Conservation (phyloP, 1,284 basidiomycete genomes). For the Acaromyces ingoldii region DNA sequence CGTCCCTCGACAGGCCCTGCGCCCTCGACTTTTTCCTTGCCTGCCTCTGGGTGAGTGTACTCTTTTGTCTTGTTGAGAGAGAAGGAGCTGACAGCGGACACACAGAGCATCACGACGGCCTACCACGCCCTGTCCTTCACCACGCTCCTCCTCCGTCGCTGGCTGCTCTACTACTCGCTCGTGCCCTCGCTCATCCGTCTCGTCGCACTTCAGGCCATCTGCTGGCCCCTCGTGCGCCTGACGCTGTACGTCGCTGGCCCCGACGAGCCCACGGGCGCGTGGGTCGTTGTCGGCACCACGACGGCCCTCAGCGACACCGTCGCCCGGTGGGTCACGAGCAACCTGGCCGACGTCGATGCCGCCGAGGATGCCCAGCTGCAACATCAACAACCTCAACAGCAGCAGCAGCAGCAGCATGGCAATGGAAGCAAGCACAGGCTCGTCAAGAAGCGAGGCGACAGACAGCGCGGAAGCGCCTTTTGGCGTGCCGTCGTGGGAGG, state of each 20-base stretch:
- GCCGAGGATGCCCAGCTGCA: no score
- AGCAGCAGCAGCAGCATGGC: no score
- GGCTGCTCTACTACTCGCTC: conserved; percentile 74
- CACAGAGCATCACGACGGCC: conserved; percentile 62
- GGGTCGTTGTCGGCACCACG: conserved; percentile 75
- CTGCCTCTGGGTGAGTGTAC: conserved; percentile 22
- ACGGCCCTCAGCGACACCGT: conserved; percentile 55
- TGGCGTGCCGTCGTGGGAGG: conserved; percentile 41
- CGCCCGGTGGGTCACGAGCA: conserved; percentile 49
- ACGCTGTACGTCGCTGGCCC: conserved; percentile 66
- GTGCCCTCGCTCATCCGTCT: conserved; percentile 74
- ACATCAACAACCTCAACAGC: no score
- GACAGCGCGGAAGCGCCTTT: conserved; percentile 25
- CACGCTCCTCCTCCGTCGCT: conserved; percentile 71
- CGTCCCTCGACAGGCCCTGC: conserved; percentile 14
- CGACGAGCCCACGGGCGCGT: conserved; percentile 65
- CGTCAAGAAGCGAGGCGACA: no score
- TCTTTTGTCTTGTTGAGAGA: not conserved
- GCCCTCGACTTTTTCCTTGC: conserved; percentile 34
- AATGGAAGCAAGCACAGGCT: conserved; percentile 18
- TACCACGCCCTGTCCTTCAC: conserved; percentile 73
- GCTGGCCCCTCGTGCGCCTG: conserved; percentile 78
- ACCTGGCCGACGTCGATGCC: conserved; percentile 47
- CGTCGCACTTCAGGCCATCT: conserved; percentile 72
- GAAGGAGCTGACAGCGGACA: no score